Conservation (phyloP, 805 yeast genomes). For the Starmerella vaccinii region DNA sequence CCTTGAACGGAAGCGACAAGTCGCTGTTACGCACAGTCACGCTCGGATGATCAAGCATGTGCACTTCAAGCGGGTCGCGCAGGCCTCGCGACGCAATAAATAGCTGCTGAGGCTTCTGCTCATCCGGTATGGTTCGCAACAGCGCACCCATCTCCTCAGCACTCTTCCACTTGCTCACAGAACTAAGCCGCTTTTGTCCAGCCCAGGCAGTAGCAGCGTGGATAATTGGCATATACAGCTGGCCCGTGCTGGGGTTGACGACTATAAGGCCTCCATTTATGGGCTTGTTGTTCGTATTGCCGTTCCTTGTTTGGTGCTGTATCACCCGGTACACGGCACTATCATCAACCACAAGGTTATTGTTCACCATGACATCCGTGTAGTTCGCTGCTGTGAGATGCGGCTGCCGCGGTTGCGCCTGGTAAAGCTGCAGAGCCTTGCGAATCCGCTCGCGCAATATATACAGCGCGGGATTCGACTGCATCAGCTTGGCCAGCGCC, state of each 20-base stretch:
- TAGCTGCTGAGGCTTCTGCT: constrained; percentile 89
- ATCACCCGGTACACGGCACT: constrained; percentile 88
- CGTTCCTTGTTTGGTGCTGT: constrained; percentile 84
- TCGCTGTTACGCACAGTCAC: constrained; percentile 83
- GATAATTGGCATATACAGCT: constrained; percentile 73
- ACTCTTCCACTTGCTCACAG: constrained; percentile 93
- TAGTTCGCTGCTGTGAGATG: constrained; percentile 80
- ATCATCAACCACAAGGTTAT: constrained; percentile 84
- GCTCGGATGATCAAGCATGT: constrained; percentile 93
- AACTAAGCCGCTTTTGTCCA: constrained; percentile 89
- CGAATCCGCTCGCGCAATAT: constrained; percentile 89
- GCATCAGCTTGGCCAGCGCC: constrained; percentile 90
- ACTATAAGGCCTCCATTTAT: constrained; percentile 88
- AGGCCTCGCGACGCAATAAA: constrained; percentile 85
- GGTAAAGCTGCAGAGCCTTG: constrained; percentile 86
- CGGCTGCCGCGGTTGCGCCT: constrained; percentile 88
- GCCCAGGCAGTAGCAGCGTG: constrained; percentile 87
- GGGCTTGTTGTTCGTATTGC: constrained; percentile 84
- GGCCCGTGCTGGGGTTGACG: constrained; percentile 84
- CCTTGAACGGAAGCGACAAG: constrained; percentile 76
- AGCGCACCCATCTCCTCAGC: constrained; percentile 95
- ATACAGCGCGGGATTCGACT: constrained; percentile 83
- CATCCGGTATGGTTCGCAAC: constrained; percentile 76
- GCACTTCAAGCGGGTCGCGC: constrained; percentile 90
- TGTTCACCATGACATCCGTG: constrained; percentile 68